A percentile compares a stretch with the other conserved stretches of the same genome.
phyloP scores from a whole-genome alignment of 257 asterid genomes.

The Linaria vulgaris region DNA sequence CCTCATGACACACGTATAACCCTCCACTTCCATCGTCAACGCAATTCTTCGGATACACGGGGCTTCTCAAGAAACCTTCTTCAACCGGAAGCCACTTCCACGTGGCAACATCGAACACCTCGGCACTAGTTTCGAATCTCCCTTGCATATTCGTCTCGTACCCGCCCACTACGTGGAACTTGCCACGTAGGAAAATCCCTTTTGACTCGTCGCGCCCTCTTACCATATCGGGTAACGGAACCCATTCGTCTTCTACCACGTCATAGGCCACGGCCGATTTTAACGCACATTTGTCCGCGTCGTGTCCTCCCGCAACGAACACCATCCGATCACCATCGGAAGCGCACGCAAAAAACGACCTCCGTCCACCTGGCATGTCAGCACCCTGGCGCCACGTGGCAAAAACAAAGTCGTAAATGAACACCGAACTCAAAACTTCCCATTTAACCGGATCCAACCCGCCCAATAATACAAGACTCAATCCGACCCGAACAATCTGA shows the following conservation, averaged over 20 bases:
- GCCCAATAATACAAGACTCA: constrained; percentile 62
- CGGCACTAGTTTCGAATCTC: constrained; percentile 43
- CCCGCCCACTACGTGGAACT: constrained; percentile 72
- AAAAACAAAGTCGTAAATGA: constrained; percentile 43
- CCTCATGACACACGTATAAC: constrained; percentile 33
- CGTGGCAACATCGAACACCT: constrained; percentile 44
- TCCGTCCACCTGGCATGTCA: constrained; percentile 57
- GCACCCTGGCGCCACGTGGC: constrained; percentile 72
- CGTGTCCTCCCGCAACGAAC: constrained; percentile 83
- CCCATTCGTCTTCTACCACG: constrained; percentile 51
- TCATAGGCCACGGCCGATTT: constrained; percentile 64
- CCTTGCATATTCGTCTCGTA: constrained; percentile 62
- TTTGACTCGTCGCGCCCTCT: constrained; percentile 67
- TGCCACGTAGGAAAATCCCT: constrained; percentile 45
- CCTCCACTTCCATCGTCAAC: constrained; percentile 35
- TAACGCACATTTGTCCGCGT: constrained; percentile 59
- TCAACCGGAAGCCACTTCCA: constrained; percentile 50
- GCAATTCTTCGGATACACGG: constrained; percentile 50
- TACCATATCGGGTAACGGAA: constrained; percentile 57
- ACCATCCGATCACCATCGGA: constrained; percentile 50
- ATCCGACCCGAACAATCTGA: constrained; percentile 57
- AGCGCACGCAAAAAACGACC: constrained; percentile 70
- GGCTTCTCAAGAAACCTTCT: constrained; percentile 36
- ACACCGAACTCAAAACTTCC: constrained; percentile 45
- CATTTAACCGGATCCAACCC: constrained; percentile 65